A percentile compares a stretch with the other conserved stretches of the same genome.
These are phyloP conservation scores for Paraglomus occultum DNA, from an alignment of 192 early-diverging fungal genomes.

Conservation along the genomic window DNA sequence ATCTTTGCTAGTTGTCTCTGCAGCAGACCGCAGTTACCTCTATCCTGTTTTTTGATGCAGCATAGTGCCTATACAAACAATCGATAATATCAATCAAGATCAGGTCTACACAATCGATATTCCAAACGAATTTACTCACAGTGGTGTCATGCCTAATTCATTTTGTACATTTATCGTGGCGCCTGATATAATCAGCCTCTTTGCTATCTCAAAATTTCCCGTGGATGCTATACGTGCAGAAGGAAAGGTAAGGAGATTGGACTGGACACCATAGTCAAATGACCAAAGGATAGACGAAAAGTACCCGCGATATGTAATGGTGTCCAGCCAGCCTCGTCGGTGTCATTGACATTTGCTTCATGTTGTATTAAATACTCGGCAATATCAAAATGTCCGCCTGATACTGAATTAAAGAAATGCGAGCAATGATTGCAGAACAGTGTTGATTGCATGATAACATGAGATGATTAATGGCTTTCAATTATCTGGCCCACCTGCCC, in stretches of 20 bases:
- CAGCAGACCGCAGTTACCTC: conserved; percentile 35
- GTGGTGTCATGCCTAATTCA: conserved; percentile 49
- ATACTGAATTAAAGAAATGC: conserved; percentile 34
- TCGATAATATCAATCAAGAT: not conserved
- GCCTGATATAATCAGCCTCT: conserved; percentile 38
- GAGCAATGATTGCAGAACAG: not conserved
- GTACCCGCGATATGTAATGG: conserved; percentile 56
- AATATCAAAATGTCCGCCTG: conserved; percentile 67
- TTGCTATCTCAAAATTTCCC: conserved; percentile 40
- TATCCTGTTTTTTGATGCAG: conserved; percentile 56
- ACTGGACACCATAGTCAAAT: not conserved
- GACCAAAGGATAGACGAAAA: not conserved
- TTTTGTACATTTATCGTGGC: conserved; percentile 46
- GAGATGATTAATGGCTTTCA: not conserved
- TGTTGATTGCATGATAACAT: not conserved
- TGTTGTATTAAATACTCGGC: conserved; percentile 63
- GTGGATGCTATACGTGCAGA: conserved; percentile 40
- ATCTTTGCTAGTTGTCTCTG: no score
- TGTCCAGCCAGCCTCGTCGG: conserved; percentile 61
- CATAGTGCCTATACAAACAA: conserved; percentile 48
- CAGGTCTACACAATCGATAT: no score
- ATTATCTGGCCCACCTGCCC: conserved; percentile 40
- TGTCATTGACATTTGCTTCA: conserved; percentile 60
- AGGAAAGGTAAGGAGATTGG: not conserved
- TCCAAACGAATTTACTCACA: conserved; percentile 37